Base-by-base conservation (phyloP, 2,329 filamentous ascomycete genomes). In the Blastomyces emzantsi region DNA sequence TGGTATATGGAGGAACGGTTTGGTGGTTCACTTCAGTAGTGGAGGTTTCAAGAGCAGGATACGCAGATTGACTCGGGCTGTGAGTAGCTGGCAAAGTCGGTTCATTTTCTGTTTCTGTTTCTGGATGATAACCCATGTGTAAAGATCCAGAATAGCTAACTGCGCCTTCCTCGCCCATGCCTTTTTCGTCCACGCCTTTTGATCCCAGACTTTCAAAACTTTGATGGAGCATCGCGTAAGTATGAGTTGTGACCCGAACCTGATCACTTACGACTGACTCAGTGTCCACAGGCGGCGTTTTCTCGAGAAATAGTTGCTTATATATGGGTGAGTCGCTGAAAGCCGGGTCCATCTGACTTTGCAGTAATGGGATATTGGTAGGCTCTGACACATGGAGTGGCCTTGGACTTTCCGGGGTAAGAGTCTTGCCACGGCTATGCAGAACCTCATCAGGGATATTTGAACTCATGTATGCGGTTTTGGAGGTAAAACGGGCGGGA, bases 381-480 rank as follows among this genome's bases (percentile, higher is more conserved):
- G 87, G 86, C 74, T 87, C 84, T 68, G 87, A 82, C 68, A 87
- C 79, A 75, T 89, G 85, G 70, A 89, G 76, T 68, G 87, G 87
- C 70, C 87, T 85, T 71, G 88, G 88, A 73, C 86, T 89, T 72
- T 88, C 84, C 67, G 88, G 87, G 72, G 86, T 88, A 71, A 88
- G 77, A 68, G 83, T 83, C 74, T 86, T 83, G 77, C 85, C 85
- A 73, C 82, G 83, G 73, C 86, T 84, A 74, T 87, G 83, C 81
- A 78, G 71, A 62, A 74, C 76, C 72, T 79, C 77, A 73, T 78
- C 73, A 63, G 74, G 75, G 68, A 74, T 78, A 77, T 78, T 80
- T 74, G 79, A 77, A 74, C 77, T 82, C 82, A 85, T 85, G 76
- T 81, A 82, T 70, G 73, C 72, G 58, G 28, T 54, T 54, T 33